Base-by-base conservation (phyloP, 139 green algal species). In the Coccomyxa sp. region DNA sequence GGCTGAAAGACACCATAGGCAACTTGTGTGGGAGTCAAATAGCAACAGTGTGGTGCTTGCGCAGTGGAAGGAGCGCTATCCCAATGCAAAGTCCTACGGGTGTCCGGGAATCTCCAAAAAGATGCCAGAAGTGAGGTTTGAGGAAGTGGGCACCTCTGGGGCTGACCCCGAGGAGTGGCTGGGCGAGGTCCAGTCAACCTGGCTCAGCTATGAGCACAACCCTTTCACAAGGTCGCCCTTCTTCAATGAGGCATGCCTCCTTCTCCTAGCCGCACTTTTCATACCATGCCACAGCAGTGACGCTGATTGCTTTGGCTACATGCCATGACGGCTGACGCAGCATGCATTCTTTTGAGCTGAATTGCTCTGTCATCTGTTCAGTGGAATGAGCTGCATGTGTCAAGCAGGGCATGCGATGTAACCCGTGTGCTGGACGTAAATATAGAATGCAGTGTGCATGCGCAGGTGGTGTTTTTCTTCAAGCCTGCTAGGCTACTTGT, bases 41-140 rank as follows among this genome's bases (percentile, higher is more conserved):
- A n/a, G n/a, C n/a, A n/a, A n/a, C n/a, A n/a, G n/a, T n/a, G n/a
- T n/a, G n/a, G n/a, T n/a, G n/a, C n/a, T n/a, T n/a, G n/a, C 78
- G 71, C 82, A 89, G 83, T 92, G 88, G 88, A 84, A 86, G 16
- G 76, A 86, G 16, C 84, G 82, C 0, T 92, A 89, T 71, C 84
- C 86, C 16, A 35, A 84, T 27, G 88, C 88, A 4, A 83, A 54
- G 5, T 68, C 76, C 22, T 92, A 89, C 55, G 80, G 54, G 33
- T 84, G 86, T 37, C 88, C 88, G 6, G 86, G 88, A 18, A 70
- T 88, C 24, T 76, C 68, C 35, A 82, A 75, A 33, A 87, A 88
- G 69, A 68, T 81, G 29, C 79, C 78, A 22, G 69, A 86, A 8
- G 84, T 87, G 35, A 40, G 27, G n/a, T 90, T 82, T 31, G 34